These are phyloP conservation scores for Escovopsis sp. DNA, from an alignment of 2,329 filamentous ascomycete species.

Conservation along the genomic window DNA sequence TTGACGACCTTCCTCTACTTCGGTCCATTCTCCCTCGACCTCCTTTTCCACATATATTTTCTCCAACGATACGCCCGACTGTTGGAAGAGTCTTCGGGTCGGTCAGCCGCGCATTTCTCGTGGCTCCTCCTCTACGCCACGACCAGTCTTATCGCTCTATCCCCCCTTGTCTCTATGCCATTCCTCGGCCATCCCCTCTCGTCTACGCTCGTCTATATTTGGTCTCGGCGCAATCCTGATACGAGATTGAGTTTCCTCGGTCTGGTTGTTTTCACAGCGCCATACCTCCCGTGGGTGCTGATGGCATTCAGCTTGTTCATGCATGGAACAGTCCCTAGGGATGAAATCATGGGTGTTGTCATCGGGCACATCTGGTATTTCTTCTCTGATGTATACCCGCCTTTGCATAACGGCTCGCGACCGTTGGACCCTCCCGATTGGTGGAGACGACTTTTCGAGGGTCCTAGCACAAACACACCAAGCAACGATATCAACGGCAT, in stretches of 20 bases:
- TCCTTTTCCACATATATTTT: constrained; percentile 97
- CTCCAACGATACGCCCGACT: constrained; percentile 91
- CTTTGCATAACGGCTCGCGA: constrained; percentile 68
- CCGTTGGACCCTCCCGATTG: constrained; percentile 80
- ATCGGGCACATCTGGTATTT: constrained; percentile 98
- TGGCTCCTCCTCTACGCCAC: constrained; percentile 86
- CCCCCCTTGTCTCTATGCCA: constrained; percentile 77
- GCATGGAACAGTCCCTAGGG: constrained; percentile 79
- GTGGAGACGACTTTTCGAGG: constrained; percentile 77
- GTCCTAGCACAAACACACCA: constrained; percentile 32
- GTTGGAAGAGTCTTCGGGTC: constrained; percentile 85
- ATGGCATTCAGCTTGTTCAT: constrained; percentile 87
- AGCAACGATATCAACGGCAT: constrained; percentile 46
- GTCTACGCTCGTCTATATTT: constrained; percentile 92
- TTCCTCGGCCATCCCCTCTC: constrained; percentile 91
- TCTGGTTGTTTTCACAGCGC: constrained; percentile 78
- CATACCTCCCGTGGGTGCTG: constrained; percentile 90
- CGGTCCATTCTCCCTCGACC: constrained; percentile 81
- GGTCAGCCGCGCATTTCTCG: constrained; percentile 83
- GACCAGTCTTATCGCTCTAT: constrained; percentile 62
- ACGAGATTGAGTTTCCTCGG: constrained; percentile 82
- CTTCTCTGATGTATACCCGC: constrained; percentile 91
- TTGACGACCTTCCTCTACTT: constrained; percentile 96
- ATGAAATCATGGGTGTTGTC: constrained; percentile 88
- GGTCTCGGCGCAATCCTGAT: constrained; percentile 88